Conservation (phyloP, 1,139 yeast species). For the Candida sp. region DNA sequence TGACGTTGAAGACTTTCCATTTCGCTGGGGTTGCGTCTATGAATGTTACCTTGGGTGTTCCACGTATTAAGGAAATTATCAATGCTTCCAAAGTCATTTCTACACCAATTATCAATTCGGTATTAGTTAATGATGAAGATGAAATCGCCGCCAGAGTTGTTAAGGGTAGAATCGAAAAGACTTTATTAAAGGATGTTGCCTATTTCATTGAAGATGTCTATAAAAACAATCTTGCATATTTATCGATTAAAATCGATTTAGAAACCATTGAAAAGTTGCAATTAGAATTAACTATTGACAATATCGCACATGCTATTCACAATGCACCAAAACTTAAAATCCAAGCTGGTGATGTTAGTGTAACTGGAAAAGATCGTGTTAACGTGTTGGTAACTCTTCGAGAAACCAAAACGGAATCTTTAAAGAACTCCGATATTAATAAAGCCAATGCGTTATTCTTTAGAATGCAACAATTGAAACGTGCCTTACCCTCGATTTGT, state of each 20-base stretch:
- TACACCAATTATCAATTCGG: slow-evolving; percentile 96
- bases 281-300: slow-evolving; percentile 80
- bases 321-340: slow-evolving; percentile 90
- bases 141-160: slow-evolving; percentile 99
- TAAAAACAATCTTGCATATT: slow-evolving; percentile 71
- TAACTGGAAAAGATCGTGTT: slow-evolving; percentile 64
- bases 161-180: slow-evolving; percentile 95
- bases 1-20: slow-evolving; percentile 98
- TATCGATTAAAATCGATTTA: slow-evolving; percentile 80
- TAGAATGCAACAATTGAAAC: slow-evolving; percentile 84
- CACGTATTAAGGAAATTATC: slow-evolving; percentile 97
- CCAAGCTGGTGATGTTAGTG: slow-evolving; percentile 64
- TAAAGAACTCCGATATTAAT: slow-evolving; percentile 23
- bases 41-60: slow-evolving; percentile 99
- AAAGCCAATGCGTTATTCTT: slow-evolving; percentile 67
- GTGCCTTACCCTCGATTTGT: slow-evolving; percentile 81
- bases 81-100: slow-evolving; percentile 95
- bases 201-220: slow-evolving; percentile 92
- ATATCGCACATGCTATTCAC: slow-evolving; percentile 79
- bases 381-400: slow-evolving; percentile 66
- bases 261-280: slow-evolving; percentile 86
- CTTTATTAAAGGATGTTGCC: slow-evolving; percentile 81
- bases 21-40: slow-evolving; percentile 99
- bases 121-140: slow-evolving; percentile 87
- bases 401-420: slow-evolving; percentile 46